Base-by-base conservation (phyloP, 2,329 filamentous ascomycete species). In the Microascus cirrosus region DNA sequence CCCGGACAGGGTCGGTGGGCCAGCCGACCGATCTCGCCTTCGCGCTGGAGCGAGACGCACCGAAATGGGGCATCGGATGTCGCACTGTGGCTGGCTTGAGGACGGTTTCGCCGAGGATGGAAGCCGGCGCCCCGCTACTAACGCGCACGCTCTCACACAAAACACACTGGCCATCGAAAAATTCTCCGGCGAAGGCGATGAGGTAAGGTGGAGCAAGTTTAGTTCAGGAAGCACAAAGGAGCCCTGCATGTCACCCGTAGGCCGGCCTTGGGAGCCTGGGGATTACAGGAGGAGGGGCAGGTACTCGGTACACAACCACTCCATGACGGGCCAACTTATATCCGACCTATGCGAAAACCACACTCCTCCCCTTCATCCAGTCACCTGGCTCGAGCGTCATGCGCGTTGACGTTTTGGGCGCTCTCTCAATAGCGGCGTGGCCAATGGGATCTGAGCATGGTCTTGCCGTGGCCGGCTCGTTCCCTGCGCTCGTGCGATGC, bases 391-490 rank as follows among this genome's bases (percentile, higher is more conserved):
- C 22, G n/a, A 18, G 24, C 54, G 10, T 35, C 54, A 55, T 55
- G 54, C 42, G 54, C 39, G 54, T 55, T 55, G 54, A 55, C 54
- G 39, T 55, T 55, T 55, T 42, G 35, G 54, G 54, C 20, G 22
- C 35, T 22, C 36, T 55, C 15, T 18, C 13, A 35, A 11, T 35
- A 25, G 20, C 15, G 7, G 6, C 34, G 42, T 18, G 39, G 22
- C 54, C 54, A 55, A 55, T 55, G 34, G 34, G 36, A 45, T 55
- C 18, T 13, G 18, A 13, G 15, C 3, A 42, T 42, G 12, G 12
- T 12, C 18, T 13, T 42, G 4, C 36, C 36, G 11, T 42, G 12
- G 36, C 36, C 15, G n/a, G 12, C 36, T 42, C 6, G 36, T 32
- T 32, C 28, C 28, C 28, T 32, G 28, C 28, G 8, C 28, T 32